Conservation (phyloP, 139 green algal genomes). For the Monoraphidium neglectum region DNA sequence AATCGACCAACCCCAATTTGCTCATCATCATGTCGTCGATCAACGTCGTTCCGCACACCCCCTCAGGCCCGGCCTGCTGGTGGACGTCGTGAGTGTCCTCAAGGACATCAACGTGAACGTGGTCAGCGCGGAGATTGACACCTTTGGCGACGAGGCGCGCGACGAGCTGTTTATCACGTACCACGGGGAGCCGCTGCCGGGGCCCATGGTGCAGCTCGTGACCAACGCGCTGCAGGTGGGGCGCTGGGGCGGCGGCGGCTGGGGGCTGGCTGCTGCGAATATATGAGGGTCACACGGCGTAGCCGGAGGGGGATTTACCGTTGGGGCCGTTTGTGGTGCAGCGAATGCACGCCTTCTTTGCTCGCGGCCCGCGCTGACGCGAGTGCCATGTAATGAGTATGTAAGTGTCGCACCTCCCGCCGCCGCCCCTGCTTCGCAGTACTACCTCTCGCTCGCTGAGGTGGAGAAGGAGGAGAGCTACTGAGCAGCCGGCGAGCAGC, state of each 20-base stretch:
- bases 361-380: neutral
- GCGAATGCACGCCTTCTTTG: too few relatives aligned
- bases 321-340: neutral
- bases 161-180: constrained; percentile 94
- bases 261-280: neutral
- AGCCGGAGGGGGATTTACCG: neutral
- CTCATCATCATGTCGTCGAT: too few relatives aligned
- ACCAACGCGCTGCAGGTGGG: constrained; percentile 81
- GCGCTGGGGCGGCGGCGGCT: too few relatives aligned
- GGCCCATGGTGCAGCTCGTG: constrained; percentile 85
- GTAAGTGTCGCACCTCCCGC: too few relatives aligned
- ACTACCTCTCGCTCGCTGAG: constrained; percentile 89
- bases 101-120: constrained; percentile 97
- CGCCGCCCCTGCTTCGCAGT: constrained; percentile 40
- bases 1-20: too few relatives aligned
- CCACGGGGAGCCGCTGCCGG: constrained; percentile 85
- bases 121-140: constrained; percentile 90
- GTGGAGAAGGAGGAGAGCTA: constrained; percentile 94
- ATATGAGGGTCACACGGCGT: neutral
- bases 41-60: neutral
- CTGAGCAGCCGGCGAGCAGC: constrained; percentile 42
- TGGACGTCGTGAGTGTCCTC: constrained; percentile 75
- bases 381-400: neutral
- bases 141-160: constrained; percentile 67
- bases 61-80: constrained; percentile 61